Base-by-base conservation (phyloP, 2,329 filamentous ascomycete genomes). In the Fusarium citri region DNA sequence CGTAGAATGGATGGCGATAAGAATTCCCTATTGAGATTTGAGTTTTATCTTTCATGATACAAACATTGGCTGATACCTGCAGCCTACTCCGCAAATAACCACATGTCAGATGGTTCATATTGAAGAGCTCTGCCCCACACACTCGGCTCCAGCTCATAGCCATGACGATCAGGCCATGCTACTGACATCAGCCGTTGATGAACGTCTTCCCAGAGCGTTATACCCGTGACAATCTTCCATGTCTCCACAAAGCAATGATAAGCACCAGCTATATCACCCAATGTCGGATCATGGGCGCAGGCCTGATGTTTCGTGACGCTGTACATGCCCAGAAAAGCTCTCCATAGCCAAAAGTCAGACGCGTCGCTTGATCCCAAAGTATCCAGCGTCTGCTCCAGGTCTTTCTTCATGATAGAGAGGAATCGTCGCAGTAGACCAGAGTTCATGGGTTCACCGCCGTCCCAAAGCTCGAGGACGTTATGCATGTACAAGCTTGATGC, bases 281-380 rank as follows among this genome's bases (percentile, higher is more conserved):
- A 8, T 0, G 25, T 15, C 2, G 45, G 25, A 5, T 54, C 53
- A 16, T 37, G 18, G 1, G 2, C 2, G 5, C 12, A 8, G 2
- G 31, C 23, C 28, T 60, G 55, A 16, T 55, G 31, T 8, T 34
- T 69, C 6, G 56, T 28, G n/a, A 71, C 51, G 16, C 70, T 69
- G 18, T 60, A 71, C 3, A 42, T 59, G 7, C 69, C 67, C 0
- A 71, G 15, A 22, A 74, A 74, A 0, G 64, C 61, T 22, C 67
- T 60, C 72, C 72, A 74, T 10, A 74, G 41, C 72, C 72, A 71
- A 14, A 74, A 55, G 9, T 71, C 55, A 0, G 54, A 55, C 2
- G 11, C 28, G 1, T 31, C n/a, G 2, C 6, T 4, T 0, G 31
- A 30, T 1, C 28, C 22, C 3, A 59, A 2, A 1, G 31, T 15